Evolutionary conservation across 768 basidiomycete genomes (phyloP).

Genomic region (Crucibulum laeve): DNA sequence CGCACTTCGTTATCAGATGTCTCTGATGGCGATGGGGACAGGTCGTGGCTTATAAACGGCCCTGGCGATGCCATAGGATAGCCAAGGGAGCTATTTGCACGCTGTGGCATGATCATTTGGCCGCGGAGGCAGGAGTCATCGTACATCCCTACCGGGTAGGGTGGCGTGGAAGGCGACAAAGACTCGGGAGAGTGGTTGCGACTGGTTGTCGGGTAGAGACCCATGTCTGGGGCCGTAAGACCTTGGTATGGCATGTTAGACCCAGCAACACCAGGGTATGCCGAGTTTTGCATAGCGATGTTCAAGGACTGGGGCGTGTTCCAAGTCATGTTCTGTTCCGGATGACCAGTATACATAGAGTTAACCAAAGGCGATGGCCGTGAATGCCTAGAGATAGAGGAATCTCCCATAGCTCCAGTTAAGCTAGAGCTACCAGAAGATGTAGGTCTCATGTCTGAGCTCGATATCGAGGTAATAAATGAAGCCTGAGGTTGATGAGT

Average conservation of each 20-base stretch:
- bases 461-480: constrained; percentile 22
- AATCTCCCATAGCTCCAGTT: constrained; percentile 61
- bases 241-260: constrained; percentile 8
- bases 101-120: no score
- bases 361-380: constrained; percentile 3
- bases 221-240: constrained; percentile 4
- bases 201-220: constrained; percentile 16
- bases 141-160: constrained; percentile 13
- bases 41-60: no score
- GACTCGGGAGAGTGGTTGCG: constrained; percentile 37
- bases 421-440: constrained; percentile 47
- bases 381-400: constrained; percentile 24
- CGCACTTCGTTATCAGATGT: constrained; percentile 47
- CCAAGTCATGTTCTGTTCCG: constrained; percentile 2
- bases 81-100: no score
- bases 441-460: constrained; percentile 8
- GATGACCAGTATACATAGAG: constrained; percentile 6
- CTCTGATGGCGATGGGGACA: constrained; percentile 10
- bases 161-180: constrained; percentile 26
- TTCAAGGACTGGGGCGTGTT: constrained; percentile 13
- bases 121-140: constrained; percentile 5
- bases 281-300: constrained; percentile 19
- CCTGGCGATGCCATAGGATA: no score
- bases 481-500: constrained; percentile 16
- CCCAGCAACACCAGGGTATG: constrained; percentile 19